These are phyloP conservation scores for Austropuccinia psidii DNA, from an alignment of 1,284 basidiomycete species.

Conservation along the genomic window DNA sequence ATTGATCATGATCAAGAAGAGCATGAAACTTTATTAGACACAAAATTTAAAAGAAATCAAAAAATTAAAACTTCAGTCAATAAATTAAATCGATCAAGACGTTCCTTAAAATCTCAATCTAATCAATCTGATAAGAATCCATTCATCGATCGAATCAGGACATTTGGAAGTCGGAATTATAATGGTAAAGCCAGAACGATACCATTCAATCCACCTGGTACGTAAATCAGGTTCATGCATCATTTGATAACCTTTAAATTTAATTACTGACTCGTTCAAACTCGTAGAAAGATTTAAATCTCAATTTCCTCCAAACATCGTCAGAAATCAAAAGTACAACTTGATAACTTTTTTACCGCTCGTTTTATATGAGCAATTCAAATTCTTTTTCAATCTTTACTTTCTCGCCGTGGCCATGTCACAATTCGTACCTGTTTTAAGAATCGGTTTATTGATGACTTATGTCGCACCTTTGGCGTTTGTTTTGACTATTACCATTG, in stretches of 20 bases:
- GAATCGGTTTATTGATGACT: slow-evolving; percentile 77
- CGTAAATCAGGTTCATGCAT: background rate
- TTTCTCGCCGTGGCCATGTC: slow-evolving; percentile 93
- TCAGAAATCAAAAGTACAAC: slow-evolving; percentile 98
- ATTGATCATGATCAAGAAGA: too few species aligned
- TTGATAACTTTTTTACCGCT: slow-evolving; percentile 86
- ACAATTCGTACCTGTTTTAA: slow-evolving; percentile 90
- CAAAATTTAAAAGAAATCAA: too few species aligned
- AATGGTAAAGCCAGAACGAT: slow-evolving; percentile 24
- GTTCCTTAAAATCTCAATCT: too few species aligned
- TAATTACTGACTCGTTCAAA: background rate
- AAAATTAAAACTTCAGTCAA: too few species aligned
- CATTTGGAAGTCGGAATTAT: background rate
- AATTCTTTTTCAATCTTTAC: slow-evolving; percentile 99
- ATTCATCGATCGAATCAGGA: slow-evolving; percentile 19
- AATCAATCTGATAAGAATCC: slow-evolving; percentile 1
- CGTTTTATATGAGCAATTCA: slow-evolving; percentile 99
- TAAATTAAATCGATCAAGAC: too few species aligned
- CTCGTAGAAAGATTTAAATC: slow-evolving; percentile 39
- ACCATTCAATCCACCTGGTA: slow-evolving; percentile 35
- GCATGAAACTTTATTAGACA: too few species aligned
- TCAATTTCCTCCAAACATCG: slow-evolving; percentile 63
- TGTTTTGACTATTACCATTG: slow-evolving; percentile 88
- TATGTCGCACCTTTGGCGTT: slow-evolving; percentile 95
- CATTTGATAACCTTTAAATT: background rate